Conservation (phyloP, 78 protist genomes). For the Dictyostelium firmibasis region DNA sequence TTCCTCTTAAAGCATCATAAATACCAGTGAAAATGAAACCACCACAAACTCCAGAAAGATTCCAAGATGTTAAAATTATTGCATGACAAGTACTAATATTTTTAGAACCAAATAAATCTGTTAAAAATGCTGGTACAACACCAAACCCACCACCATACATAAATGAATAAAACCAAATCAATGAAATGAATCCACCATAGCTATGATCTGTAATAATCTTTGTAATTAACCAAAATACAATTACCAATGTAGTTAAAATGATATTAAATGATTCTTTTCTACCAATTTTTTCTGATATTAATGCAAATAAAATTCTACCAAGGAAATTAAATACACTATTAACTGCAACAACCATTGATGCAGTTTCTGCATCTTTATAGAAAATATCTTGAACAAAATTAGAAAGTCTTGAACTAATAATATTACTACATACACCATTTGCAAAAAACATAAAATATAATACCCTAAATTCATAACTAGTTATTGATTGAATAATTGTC, state of each 20-base stretch:
- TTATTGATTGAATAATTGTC: not conserved
- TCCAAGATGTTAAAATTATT: not conserved
- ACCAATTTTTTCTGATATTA: conserved; percentile 64
- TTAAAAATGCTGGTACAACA: conserved; percentile 72
- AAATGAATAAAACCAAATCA: not conserved
- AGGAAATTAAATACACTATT: conserved; percentile 77
- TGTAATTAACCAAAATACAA: not conserved
- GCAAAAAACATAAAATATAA: conserved; percentile 58
- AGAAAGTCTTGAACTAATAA: conserved; percentile 57
- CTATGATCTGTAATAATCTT: not conserved
- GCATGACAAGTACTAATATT: conserved; percentile 80
- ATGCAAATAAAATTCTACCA: conserved; percentile 54
- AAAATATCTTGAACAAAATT: conserved; percentile 71
- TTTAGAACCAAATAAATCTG: conserved; percentile 68
- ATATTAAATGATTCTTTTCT: conserved; percentile 23
- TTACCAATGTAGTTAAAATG: not conserved
- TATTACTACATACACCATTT: conserved; percentile 47
- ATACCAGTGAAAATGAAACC: conserved; percentile 26
- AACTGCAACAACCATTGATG: conserved; percentile 68
- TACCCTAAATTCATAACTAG: conserved; percentile 50
- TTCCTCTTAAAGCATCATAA: not conserved
- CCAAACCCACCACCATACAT: conserved; percentile 69
- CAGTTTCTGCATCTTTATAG: conserved; percentile 22
- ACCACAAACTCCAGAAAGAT: not conserved
- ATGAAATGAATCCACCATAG: not conserved